These are phyloP conservation scores for Saitozyma sp. DNA, from an alignment of 768 basidiomycete genomes.

Conservation along the genomic window DNA sequence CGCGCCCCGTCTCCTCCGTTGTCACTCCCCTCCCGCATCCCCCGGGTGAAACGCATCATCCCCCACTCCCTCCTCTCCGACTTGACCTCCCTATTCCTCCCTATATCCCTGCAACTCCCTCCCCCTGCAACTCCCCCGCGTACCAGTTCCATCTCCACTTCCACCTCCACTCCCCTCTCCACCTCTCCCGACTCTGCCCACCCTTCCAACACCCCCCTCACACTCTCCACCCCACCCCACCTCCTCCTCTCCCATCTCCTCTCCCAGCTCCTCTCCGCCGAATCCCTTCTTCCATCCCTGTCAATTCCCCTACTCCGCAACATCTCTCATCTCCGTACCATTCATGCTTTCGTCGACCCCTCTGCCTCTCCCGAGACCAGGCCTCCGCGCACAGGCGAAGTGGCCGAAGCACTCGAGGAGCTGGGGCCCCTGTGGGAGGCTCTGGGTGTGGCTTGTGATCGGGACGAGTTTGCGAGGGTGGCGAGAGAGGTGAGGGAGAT, in stretches of 20 bases:
- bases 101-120: background rate
- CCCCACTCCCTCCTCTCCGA: background rate
- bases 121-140: background rate
- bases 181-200: background rate
- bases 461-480: no score
- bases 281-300: background rate
- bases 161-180: background rate
- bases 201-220: background rate
- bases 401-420: constrained; percentile 4
- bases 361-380: background rate
- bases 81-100: constrained; percentile 1
- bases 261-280: background rate
- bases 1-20: no score
- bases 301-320: background rate
- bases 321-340: background rate
- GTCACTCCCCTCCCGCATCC: no score
- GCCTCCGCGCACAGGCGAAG: constrained; percentile 9
- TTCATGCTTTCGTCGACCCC: background rate
- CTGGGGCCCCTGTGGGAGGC: no score
- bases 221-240: background rate
- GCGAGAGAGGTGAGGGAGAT: no score
- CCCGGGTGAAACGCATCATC: no score
- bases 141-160: background rate
- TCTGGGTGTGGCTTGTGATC: no score
- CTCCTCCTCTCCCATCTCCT: background rate